Base-by-base conservation (phyloP, 2,329 filamentous ascomycete genomes). In the Pseudogymnoascus sp. region DNA sequence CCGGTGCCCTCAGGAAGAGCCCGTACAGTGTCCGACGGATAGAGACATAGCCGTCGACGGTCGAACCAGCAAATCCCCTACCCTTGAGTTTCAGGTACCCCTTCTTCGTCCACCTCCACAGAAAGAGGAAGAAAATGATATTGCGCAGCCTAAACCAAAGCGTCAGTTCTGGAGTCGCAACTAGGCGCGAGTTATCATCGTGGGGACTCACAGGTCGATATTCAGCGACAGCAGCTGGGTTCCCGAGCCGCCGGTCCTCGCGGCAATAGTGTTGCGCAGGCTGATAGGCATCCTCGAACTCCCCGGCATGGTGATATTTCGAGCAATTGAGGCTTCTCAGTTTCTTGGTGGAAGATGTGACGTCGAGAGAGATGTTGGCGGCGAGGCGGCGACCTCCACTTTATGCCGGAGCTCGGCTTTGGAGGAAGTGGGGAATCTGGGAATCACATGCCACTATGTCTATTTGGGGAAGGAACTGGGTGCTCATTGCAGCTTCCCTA, bases 111-210 rank as follows among this genome's bases (percentile, higher is more conserved):
- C 92, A 89, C 73, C 93, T 88, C 59, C 96, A 79, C 65, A 97
- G 75, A 78, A 97, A 97, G 70, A 96, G 83, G 72, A 93, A 82
- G 76, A 97, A 96, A 70, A 97, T 80, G 65, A 97, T 80, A 74
- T 97, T 96, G 62, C 91, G 90, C 66, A 96, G 72, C 65, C 91
- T 93, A 68, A 44, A n/a, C 10, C 2, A 60, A 40, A 19, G 19
- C 33, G 33, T 38, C 35, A 60, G 35, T 42, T 19, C 11, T 11
- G 7, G 23, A 17, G 29, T 29, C 35, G 23, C 7, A 37, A 29
- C 3, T 53, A 62, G 59, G 53, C 63, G 59, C 33, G 33, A 38
- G 59, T 42, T 31, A 42, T 42, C 59, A 59, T 33, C 61, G 59
- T 62, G 61, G 62, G 61, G 61, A 79, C 86, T 79, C 78, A 90